Evolutionary conservation across 495 filamentous ascomycete genomes (phyloP).

Genomic region (Neurospora tetraspora): DNA sequence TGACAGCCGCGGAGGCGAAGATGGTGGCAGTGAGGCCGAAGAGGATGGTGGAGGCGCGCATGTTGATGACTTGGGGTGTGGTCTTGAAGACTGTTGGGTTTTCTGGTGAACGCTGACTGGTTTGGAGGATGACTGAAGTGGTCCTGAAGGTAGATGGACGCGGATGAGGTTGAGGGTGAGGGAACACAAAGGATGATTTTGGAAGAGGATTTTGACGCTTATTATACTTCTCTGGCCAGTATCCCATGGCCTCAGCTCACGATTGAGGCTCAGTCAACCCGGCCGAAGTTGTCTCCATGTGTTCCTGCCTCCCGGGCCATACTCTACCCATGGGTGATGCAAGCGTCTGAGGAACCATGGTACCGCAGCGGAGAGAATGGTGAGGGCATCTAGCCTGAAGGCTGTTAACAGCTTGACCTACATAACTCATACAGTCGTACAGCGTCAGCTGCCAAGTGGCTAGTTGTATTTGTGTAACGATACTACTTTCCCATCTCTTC

Average conservation of each 20-base stretch:
- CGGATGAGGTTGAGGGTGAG: not conserved
- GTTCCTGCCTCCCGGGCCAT: not conserved
- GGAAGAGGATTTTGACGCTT: not conserved
- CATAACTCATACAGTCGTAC: not conserved
- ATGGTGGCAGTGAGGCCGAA: not conserved
- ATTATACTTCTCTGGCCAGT: not conserved
- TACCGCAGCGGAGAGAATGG: not conserved
- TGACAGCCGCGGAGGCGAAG: not conserved
- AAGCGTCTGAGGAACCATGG: not conserved
- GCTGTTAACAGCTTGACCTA: not conserved
- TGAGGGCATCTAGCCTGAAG: not conserved
- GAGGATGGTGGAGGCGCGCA: not conserved
- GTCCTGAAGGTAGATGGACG: not conserved
- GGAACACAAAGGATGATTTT: not conserved
- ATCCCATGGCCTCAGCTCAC: not conserved
- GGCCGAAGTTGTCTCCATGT: not conserved
- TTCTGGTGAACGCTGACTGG: not conserved
- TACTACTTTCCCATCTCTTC: too few relatives aligned
- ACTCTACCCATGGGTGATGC: not conserved
- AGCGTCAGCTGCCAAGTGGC: not conserved
- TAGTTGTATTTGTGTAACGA: too few relatives aligned
- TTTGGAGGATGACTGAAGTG: not conserved
- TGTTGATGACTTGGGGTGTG: not conserved
- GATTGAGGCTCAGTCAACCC: not conserved
- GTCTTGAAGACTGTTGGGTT: not conserved